phyloP scores from a whole-genome alignment of 129 eudicot genomes.

The Escallonia herrerae region DNA sequence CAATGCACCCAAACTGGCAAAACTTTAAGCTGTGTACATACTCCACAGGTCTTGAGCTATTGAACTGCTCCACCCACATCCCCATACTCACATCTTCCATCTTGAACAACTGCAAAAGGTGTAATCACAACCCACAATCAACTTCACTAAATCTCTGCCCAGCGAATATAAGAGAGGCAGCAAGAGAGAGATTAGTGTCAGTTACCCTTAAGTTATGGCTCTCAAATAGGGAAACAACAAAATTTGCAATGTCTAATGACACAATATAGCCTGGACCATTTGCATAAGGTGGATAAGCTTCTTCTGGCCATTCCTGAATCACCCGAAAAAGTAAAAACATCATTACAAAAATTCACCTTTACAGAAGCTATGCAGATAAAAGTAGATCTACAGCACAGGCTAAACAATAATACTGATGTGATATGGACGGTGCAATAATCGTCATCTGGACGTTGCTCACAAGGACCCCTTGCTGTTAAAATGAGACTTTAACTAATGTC shows the following conservation, averaged over 20 bases:
- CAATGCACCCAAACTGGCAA: conserved; percentile 88
- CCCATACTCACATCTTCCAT: conserved; percentile 99
- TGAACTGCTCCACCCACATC: conserved; percentile 91
- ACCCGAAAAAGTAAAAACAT: conserved; percentile 2
- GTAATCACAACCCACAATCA: too few species aligned
- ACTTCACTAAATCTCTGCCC: neutral
- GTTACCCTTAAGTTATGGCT: conserved; percentile 59
- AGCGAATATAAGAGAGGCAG: neutral
- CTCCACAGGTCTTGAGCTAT: conserved; percentile 56
- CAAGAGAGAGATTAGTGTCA: neutral
- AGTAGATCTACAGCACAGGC: too few species aligned
- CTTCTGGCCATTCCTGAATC: conserved; percentile 97
- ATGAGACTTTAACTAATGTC: too few species aligned
- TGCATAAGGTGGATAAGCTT: conserved; percentile 84
- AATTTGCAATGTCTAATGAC: conserved; percentile 77
- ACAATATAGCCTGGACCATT: conserved; percentile 89
- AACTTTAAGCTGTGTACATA: conserved; percentile 81
- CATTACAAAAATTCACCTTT: too few species aligned
- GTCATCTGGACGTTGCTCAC: too few species aligned
- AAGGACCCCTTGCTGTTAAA: too few species aligned
- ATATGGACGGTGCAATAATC: too few species aligned
- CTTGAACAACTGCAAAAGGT: conserved; percentile 56
- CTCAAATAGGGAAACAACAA: conserved; percentile 57
- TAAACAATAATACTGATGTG: too few species aligned
- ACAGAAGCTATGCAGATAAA: too few species aligned